These are phyloP conservation scores for Candida pini DNA, from an alignment of 805 yeast genomes.

Conservation along the genomic window DNA sequence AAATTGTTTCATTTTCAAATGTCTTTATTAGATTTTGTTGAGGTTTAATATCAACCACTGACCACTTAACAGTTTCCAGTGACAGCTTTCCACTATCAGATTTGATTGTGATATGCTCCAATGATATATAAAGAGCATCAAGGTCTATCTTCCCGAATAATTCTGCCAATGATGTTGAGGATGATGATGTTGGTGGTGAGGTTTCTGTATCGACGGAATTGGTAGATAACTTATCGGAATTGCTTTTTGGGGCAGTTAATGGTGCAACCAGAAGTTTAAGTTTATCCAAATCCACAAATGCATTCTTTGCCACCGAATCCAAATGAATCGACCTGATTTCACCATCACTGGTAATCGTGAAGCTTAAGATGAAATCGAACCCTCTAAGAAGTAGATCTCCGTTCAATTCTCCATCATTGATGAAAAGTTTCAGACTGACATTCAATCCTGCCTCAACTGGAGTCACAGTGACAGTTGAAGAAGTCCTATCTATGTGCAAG, in stretches of 20 bases:
- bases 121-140: slow-evolving; percentile 3
- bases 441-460: too few relatives aligned
- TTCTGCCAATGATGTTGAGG: slow-evolving; percentile 1
- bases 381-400: too few relatives aligned
- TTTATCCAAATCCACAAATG: slow-evolving; percentile 2
- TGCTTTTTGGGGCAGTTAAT: background rate
- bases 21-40: slow-evolving; percentile 1
- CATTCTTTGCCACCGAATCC: slow-evolving; percentile 3
- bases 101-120: slow-evolving; percentile 5
- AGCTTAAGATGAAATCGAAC: too few relatives aligned
- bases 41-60: slow-evolving; percentile 5
- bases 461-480: too few relatives aligned
- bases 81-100: background rate
- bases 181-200: too few relatives aligned
- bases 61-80: slow-evolving; percentile 8
- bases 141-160: slow-evolving; percentile 3
- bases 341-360: too few relatives aligned
- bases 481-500: background rate
- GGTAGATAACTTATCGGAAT: too few relatives aligned
- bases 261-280: background rate
- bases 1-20: slow-evolving; percentile 3
- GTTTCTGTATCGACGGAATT: too few relatives aligned
- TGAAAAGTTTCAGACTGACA: too few relatives aligned
- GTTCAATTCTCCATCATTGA: too few relatives aligned
- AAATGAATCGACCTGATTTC: too few relatives aligned